Evolutionary conservation across 225 moss, liverwort and hornwort species (phyloP), one percentile per base, ranked within the genome.

Genomic region (Rhytidiadelphus loreus): DNA sequence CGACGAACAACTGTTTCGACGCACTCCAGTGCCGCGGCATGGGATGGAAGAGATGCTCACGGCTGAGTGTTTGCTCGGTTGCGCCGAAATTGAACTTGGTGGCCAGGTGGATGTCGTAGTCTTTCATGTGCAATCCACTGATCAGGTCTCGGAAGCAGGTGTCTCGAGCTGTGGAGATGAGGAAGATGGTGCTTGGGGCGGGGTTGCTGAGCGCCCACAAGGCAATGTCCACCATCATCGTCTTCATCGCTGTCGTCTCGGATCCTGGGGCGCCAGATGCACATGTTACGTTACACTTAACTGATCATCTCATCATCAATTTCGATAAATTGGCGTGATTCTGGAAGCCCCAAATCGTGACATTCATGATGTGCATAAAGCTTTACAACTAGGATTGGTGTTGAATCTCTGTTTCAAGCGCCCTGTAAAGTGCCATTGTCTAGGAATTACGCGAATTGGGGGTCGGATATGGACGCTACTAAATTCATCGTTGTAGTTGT

Each of bases 21-120:
- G 60, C 89, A 80, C 89, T 87, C 91, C 91, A 91, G 69, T 87
- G 87, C 25, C 87, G 89, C n/a, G 91, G 91, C 87, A 91, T 69
- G 81, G 89, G 87, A 12, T 76, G 84, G 87, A 91, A 91, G 41
- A 60, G 61, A 60, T 19, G 83, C 60, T 29, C 80, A 37, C 43
- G 30, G 48, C 24, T 24, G 48, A 46, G 35, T 24, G 63, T 23
- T 61, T 46, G 16, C 61, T 81, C 62, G 46, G 50, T 26, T 4
- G 65, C 33, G 37, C 70, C 44, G 58, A 91, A 86, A n/a, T 18
- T 3, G 70, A 91, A 86, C 52, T 63, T 88, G 29, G 91, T 86
- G 10, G 88, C 86, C 46, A 91, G 82, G 69, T 77, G 82, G 25
- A 91, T 81, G 82, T 86, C 61, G 86, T 88, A 88, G 62, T 69